Conservation (phyloP, 345 rosid species). For the Tarenaya hassleriana region DNA sequence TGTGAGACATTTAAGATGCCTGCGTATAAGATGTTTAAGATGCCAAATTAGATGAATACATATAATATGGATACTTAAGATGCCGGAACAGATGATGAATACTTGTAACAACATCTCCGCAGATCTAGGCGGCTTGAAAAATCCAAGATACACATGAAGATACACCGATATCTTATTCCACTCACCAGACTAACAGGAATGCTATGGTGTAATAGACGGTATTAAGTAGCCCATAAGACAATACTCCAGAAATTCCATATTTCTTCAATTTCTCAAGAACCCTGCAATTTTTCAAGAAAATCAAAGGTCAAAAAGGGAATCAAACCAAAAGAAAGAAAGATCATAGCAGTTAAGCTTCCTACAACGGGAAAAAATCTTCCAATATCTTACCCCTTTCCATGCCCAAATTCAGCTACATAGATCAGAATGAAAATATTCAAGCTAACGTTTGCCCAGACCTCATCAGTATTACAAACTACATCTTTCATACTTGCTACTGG, state of each 20-base stretch:
- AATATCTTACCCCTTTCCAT: slow-evolving; percentile 1
- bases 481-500: slow-evolving; percentile 2
- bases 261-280: slow-evolving; percentile 57
- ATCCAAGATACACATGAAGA: slow-evolving; percentile 31
- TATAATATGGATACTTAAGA: too few relatives aligned
- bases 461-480: slow-evolving; percentile 6
- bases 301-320: not conserved
- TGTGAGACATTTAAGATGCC: too few relatives aligned
- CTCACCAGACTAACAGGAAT: slow-evolving; percentile 84
- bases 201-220: slow-evolving; percentile 68
- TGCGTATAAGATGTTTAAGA: too few relatives aligned
- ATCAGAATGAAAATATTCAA: slow-evolving; percentile 6
- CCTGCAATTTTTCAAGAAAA: slow-evolving; percentile 33
- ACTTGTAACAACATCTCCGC: slow-evolving; percentile 21
- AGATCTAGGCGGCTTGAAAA: slow-evolving; percentile 58
- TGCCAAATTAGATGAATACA: too few relatives aligned
- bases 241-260: slow-evolving; percentile 76
- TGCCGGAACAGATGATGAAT: too few relatives aligned
- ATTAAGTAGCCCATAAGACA: slow-evolving; percentile 76
- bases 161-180: slow-evolving; percentile 5
- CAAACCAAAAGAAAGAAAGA: not conserved
- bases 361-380: not conserved
- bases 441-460: slow-evolving; percentile 5
- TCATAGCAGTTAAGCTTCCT: slow-evolving; percentile 4
- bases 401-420: slow-evolving; percentile 9